Base-by-base conservation (phyloP, 139 green algal genomes). In the Auxenochlorella pyrenoidosa region DNA sequence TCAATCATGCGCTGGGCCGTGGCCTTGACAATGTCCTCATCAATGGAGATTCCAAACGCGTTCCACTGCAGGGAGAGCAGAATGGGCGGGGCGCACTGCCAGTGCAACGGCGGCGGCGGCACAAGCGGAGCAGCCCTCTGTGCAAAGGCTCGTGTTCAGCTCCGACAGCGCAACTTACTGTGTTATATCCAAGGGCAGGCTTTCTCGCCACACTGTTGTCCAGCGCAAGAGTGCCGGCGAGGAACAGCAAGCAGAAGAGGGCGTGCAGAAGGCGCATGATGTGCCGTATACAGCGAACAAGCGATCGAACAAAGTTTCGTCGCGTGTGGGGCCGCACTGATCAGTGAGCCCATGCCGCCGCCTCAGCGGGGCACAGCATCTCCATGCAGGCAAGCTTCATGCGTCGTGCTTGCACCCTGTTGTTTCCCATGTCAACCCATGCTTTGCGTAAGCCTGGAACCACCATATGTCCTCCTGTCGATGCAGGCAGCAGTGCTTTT, bases 1-100 rank as follows among this genome's bases (percentile, higher is more conserved):
- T 75, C 34, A 8, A 92, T 75, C 82, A 94, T 76, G 0, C 83
- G 83, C 72, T 94, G 88, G 0, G 91, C 91, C 2, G 90, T 91
- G 5, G 80, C 19, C 40, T 79, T 83, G 36, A 94, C 77, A 10
- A 86, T 22, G 2, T 85, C 40, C 83, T 94, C 91, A 44, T 92
- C 83, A 30, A 94, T 92, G 28, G 87, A 75, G 47, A 79, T 78
- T 21, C 75, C 63, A 47, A 92, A 94, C 0, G 79, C 58, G 79
- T 93, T 94, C 91, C 91, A 93, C 83, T 82, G 51, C 54, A 21
- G 22, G n/a, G 26, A 21, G 41, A 40, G 26, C 26, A 16, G 73
- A 10, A 41, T 59, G 73, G 5, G 72, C 16, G 40, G 21, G 18
- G 0, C 0, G 21, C 18, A 36, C 71, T 18, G 68, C 10, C 70